Percentiles rank a stretch among this genome's conserved stretches.
phyloP scores from a whole-genome alignment of 2,329 filamentous ascomycete genomes.

The Pseudogymnoascus sp. region DNA sequence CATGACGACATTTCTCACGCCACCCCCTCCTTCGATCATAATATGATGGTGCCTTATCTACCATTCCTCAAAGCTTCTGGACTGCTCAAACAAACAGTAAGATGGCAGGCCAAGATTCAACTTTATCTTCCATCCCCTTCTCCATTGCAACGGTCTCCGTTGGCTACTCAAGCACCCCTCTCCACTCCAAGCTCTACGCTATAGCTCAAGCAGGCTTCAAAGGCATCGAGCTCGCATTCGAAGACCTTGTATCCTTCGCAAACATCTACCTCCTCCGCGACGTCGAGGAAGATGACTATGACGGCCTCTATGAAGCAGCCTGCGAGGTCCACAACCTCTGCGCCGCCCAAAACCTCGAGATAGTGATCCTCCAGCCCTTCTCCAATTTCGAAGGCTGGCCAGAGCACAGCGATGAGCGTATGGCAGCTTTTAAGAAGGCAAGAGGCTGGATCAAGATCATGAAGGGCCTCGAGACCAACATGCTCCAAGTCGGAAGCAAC shows the following conservation, averaged over 20 bases:
- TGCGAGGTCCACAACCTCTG: slow-evolving; percentile 46
- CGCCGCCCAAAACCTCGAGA: slow-evolving; percentile 43
- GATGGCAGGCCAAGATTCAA: not conserved
- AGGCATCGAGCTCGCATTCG: slow-evolving; percentile 66
- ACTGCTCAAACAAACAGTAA: not conserved
- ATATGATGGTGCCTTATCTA: not conserved
- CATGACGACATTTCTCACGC: not conserved
- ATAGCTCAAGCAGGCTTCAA: slow-evolving; percentile 58
- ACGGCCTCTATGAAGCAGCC: slow-evolving; percentile 46
- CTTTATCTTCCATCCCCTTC: slow-evolving; percentile 32
- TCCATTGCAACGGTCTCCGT: slow-evolving; percentile 51
- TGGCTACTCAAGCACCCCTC: slow-evolving; percentile 38
- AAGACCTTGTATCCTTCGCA: slow-evolving; percentile 60
- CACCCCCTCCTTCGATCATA: not conserved
- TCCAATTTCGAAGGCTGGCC: slow-evolving; percentile 71
- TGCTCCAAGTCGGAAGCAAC: slow-evolving; percentile 51
- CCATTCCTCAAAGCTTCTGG: not conserved
- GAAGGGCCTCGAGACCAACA: slow-evolving; percentile 58
- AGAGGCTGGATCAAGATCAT: slow-evolving; percentile 64
- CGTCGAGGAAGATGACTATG: slow-evolving; percentile 50
- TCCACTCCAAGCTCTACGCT: slow-evolving; percentile 52
- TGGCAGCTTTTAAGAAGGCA: slow-evolving; percentile 55
- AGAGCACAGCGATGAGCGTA: slow-evolving; percentile 45
- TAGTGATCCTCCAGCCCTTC: slow-evolving; percentile 70
- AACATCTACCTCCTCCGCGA: slow-evolving; percentile 40